Evolutionary conservation across 2,329 filamentous ascomycete species (phyloP), one percentile per base, ranked within the genome.

Genomic region (Colletotrichum euphorbiae): DNA sequence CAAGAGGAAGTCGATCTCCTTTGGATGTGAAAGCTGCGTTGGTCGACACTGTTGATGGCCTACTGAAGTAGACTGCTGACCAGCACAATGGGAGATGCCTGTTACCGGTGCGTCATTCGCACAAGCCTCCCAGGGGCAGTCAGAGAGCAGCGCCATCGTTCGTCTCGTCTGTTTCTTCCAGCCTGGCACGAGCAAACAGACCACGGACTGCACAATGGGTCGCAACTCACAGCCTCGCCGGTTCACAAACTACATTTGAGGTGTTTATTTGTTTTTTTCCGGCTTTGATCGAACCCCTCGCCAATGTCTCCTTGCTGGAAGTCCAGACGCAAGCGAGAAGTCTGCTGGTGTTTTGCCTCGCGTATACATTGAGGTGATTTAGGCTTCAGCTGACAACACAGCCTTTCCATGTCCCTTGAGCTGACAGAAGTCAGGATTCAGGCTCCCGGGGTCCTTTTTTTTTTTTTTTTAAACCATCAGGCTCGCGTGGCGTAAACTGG

Each of bases 91-190:
- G 15, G 24, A 15, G 46, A 36, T 52, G 24, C 24, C 58, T 61
- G 46, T 61, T 46, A 52, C 33, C 38, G 48, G 17, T 51, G 51
- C 58, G 46, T 61, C 58, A 61, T 52, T 42, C 19, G 48, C 46
- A 42, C 31, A 31, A 52, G 52, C 56, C 56, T 50, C 43, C 13
- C 17, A 12, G 4, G 21, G 21, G n/a, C 4, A 28, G 28, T 28
- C 28, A 28, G 6, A 28, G 24, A 24, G 24, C 24, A 4, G 5
- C 5, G n/a, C 56, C 28, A 17, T 24, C 36, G 52, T 56, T 40
- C 28, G 52, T 56, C 33, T 38, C 28, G 36, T 33, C 21, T 43
- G 52, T 56, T 21, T 4, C 24, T 24, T 24, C 24, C 24, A 24
- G 24, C 24, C 52, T 58, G 12, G 40, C 13, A 19, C n/a, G 42